Evolutionary conservation across 495 filamentous ascomycete species (phyloP), one percentile per base, ranked within the genome.

Genomic region (Annulohypoxylon nitens): DNA sequence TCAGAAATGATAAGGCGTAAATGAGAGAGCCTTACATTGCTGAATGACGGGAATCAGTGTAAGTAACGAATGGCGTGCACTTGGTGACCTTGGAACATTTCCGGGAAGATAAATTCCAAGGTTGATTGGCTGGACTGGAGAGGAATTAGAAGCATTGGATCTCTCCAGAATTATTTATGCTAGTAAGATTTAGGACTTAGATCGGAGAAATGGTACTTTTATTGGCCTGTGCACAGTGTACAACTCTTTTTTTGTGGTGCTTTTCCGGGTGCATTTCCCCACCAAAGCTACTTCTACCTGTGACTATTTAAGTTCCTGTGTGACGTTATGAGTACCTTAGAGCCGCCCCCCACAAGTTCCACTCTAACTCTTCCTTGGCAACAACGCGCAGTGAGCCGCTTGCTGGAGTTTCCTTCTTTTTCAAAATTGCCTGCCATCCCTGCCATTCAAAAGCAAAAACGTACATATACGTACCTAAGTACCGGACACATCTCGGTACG

Each of bases 321-420:
- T 74, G 71, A 74, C 71, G 71, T 66, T 69, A 74, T 69, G 51
- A 33, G 70, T 69, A 62, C 37, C 43, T 11, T 36, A 41, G 25
- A 36, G 33, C 30, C 16, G 34, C 23, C 59, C 64, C 64, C 64
- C 43, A 64, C 41, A 45, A 51, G 30, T n/a, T 47, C 61, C 60
- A 43, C 37, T 55, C 25, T 45, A 45, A 55, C 34, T 36, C 25
- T 61, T 55, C 55, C 66, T 68, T 73, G 64, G 70, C 70, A 68
- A 43, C 30, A 58, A 64, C 62, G 58, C 63, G 63, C 67, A 48
- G 62, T 48, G n/a, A 41, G 59, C 16, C 37, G 47, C 30, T 33
- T 51, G 14, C 54, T 55, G 50, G 11, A 14, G 50, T 54, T 33
- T 33, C 26, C 26, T 60, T 67, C 16, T n/a, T 12, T 59, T 67